Base-by-base conservation (phyloP, 1,284 basidiomycete genomes). In the Apiotrichum veenhuisii region DNA sequence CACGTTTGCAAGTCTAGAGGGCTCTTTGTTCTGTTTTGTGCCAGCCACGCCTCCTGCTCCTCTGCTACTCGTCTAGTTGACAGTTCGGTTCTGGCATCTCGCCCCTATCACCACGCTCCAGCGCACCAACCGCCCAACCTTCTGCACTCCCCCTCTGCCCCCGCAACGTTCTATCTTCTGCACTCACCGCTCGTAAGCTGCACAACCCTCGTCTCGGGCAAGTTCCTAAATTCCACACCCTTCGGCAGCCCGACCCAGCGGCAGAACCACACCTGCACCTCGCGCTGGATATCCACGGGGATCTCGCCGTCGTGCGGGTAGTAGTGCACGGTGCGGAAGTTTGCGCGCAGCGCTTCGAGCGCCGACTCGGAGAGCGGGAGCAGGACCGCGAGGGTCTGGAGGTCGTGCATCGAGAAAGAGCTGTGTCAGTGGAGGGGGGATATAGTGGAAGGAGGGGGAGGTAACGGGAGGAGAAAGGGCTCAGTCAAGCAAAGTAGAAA, bases 151-250 rank as follows among this genome's bases (percentile, higher is more conserved):
- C 52, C 17, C n/a, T 15, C 9, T n/a, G n/a, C 20, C 8, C 20
- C 15, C 23, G 8, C 27, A 26, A 7, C 30, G 30, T 30, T 12
- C 7, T 30, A 12, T 12, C 30, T 5, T 30, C 30, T 5, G 3
- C 15, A 65, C 69, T 54, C 54, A 70, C 72, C 70, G 40, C 56
- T 61, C 15, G 61, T 62, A 2, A 76, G 59, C 64, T 77, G 75
- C 26, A 77, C 56, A n/a, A 73, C 34, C 54, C 59, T 58, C 22
- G 67, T 47, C 27, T 64, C 64, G 3, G 54, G 58, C 14, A 73
- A 34, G 26, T 69, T 58, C 33, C 63, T 60, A 22, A 64, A 55
- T 34, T 45, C 50, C 15, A 70, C 38, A 12, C 51, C 33, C 30
- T 63, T 45, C 3, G 69, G 69, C 17, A 72, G 37, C 3, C 69